phyloP scores from a whole-genome alignment of 1,284 basidiomycete genomes.

The Bjerkandera adusta region DNA sequence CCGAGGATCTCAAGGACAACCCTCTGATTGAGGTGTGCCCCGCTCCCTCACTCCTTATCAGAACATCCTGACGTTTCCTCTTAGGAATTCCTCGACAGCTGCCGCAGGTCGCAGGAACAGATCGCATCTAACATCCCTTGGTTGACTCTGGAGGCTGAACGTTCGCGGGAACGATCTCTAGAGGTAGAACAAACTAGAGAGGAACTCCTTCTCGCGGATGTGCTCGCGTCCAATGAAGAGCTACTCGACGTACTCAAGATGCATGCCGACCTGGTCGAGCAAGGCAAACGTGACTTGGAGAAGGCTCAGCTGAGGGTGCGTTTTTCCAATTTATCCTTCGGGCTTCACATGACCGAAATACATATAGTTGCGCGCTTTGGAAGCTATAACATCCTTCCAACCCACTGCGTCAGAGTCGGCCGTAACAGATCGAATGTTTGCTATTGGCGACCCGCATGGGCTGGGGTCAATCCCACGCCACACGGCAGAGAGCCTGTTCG shows the following conservation, averaged over 20 bases:
- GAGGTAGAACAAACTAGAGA: slow-evolving; percentile 40
- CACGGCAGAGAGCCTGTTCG: slow-evolving; percentile 76
- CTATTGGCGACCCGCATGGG: slow-evolving; percentile 63
- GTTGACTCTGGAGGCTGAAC: slow-evolving; percentile 75
- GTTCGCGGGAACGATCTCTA: slow-evolving; percentile 31
- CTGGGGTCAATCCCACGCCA: slow-evolving; percentile 79
- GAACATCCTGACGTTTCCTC: background rate
- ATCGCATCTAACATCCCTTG: slow-evolving; percentile 74
- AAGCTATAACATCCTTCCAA: slow-evolving; percentile 41
- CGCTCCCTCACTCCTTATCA: background rate
- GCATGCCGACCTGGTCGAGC: slow-evolving; percentile 64
- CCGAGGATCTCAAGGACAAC: slow-evolving; percentile 56
- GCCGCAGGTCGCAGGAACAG: slow-evolving; percentile 66
- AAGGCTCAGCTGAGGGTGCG: slow-evolving; percentile 25
- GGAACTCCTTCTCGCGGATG: slow-evolving; percentile 58
- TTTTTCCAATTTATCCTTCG: background rate
- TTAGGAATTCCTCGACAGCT: slow-evolving; percentile 73
- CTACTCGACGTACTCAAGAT: slow-evolving; percentile 44
- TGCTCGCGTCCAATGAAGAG: slow-evolving; percentile 62
- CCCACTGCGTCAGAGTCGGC: slow-evolving; percentile 62
- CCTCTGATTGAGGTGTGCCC: slow-evolving; percentile 54
- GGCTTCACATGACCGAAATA: background rate
- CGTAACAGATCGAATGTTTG: slow-evolving; percentile 69
- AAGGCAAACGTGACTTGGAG: slow-evolving; percentile 40
- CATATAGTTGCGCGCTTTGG: slow-evolving; percentile 23